Conservation (phyloP, 1,139 yeast species). For the Taphrina confusa region DNA sequence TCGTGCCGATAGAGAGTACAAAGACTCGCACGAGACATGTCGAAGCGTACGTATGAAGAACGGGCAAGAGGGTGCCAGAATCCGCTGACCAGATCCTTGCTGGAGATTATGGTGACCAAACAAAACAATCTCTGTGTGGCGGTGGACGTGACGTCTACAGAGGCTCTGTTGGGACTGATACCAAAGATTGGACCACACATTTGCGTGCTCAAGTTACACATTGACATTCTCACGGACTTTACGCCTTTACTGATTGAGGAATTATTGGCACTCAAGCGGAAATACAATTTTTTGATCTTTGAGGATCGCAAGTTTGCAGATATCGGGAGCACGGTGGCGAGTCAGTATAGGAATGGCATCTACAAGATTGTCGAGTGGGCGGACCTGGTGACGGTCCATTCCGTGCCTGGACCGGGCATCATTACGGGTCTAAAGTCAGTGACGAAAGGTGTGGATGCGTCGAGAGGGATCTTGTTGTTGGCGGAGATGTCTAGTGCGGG, state of each 20-base stretch:
- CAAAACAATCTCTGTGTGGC: slow-evolving; percentile 93
- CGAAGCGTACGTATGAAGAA: slow-evolving; percentile 55
- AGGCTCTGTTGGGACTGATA: slow-evolving; percentile 67
- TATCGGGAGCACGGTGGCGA: slow-evolving; percentile 96
- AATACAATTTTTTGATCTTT: slow-evolving; percentile 82
- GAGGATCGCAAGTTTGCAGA: slow-evolving; percentile 98
- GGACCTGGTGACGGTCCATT: slow-evolving; percentile 96
- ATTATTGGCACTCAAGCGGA: slow-evolving; percentile 64
- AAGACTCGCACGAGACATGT: slow-evolving; percentile 10
- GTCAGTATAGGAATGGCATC: slow-evolving; percentile 89
- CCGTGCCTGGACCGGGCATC: slow-evolving; percentile 93
- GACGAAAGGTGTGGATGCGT: slow-evolving; percentile 34
- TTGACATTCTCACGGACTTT: slow-evolving; percentile 89
- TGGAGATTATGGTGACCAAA: slow-evolving; percentile 73
- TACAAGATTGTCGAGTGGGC: slow-evolving; percentile 91
- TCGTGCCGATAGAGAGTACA: too few species aligned
- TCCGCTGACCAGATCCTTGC: slow-evolving; percentile 74
- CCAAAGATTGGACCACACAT: slow-evolving; percentile 88
- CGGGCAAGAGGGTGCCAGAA: slow-evolving; percentile 74
- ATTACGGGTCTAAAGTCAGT: slow-evolving; percentile 65
- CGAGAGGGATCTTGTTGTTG: slow-evolving; percentile 84
- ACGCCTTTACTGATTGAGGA: slow-evolving; percentile 79
- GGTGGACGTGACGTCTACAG: slow-evolving; percentile 81
- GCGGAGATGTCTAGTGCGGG: slow-evolving; percentile 96
- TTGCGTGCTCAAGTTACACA: slow-evolving; percentile 90